Evolutionary conservation across 139 green algal species (phyloP).

Genomic region (Tetradesmus lagerheimii): DNA sequence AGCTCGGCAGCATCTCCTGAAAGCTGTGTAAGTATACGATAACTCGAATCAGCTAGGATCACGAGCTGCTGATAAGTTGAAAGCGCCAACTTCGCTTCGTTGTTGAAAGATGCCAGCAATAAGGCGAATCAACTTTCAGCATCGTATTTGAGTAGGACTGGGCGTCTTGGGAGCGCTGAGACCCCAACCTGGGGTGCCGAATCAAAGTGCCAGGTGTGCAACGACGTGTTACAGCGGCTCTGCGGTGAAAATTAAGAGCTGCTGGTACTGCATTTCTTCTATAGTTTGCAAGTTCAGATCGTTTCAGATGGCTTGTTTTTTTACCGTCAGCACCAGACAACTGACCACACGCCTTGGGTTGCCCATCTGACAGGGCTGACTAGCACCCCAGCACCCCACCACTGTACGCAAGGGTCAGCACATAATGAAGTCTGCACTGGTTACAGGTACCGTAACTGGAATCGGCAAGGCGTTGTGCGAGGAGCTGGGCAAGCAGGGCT

Average conservation of each 20-base stretch:
- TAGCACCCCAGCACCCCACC: neutral
- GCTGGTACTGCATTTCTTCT: neutral
- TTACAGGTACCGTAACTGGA: constrained; percentile 53
- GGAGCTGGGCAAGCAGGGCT: constrained; percentile 49
- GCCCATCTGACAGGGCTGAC: no score
- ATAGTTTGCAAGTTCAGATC: neutral
- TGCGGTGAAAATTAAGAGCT: neutral
- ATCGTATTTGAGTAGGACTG: neutral
- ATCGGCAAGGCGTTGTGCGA: constrained; percentile 53
- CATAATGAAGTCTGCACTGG: constrained; percentile 35
- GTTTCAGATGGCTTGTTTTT: neutral
- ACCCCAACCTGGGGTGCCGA: neutral
- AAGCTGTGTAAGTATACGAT: neutral
- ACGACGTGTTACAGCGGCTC: neutral
- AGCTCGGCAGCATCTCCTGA: neutral
- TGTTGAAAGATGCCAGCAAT: neutral
- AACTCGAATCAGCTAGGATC: neutral
- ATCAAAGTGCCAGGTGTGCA: constrained; percentile 1
- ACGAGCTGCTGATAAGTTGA: neutral
- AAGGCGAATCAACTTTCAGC: no score
- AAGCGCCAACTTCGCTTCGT: neutral
- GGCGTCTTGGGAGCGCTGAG: neutral
- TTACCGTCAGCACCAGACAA: neutral
- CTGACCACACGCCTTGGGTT: neutral
- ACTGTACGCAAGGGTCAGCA: neutral